Evolutionary conservation across 2,329 filamentous ascomycete genomes (phyloP), one percentile per base, ranked within the genome.

Genomic region (Cytospora leucostoma): DNA sequence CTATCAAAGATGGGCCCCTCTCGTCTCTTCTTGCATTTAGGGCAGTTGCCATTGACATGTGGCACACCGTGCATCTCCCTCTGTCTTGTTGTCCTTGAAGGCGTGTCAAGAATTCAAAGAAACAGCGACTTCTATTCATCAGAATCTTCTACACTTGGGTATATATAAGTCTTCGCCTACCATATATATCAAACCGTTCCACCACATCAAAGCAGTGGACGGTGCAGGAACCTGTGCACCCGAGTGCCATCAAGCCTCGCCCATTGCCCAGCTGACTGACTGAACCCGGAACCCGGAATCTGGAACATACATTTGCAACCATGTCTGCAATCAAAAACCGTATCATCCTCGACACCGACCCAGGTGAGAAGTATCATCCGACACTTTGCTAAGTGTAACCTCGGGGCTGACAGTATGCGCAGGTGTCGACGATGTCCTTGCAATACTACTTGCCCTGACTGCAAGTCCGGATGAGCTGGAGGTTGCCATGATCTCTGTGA

Each of bases 281-380:
- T 37, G 37, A 54, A 12, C 13, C 49, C 12, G 4, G 33, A 27
- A 15, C 37, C 37, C 56, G 38, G 53, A 51, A 40, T 60, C 56
- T 52, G 10, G 51, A 13, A 13, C 6, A 35, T 53, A 49, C 19
- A 35, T 44, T 51, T 33, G 54, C 47, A 56, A 68, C 54, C 62
- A 91, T 91, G 88, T 81, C 85, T 61, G 84, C 88, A 34, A 27
- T 27, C 27, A 87, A 86, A 70, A 87, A 85, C 71, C 88, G 89
- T 71, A 88, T 99, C 69, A 97, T 99, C 71, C 95, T 99, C 71
- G 95, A 99, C 74, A 98, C 94, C 2, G 95, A 98, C 74, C 94
- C 94, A 69, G 79, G 93, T 91, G 81, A 68, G 74, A 32, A 32
- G 21, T 37, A 13, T 21, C 53, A 32, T 19, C 11, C 33, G 12